Evolutionary conservation across 208 protist genomes (phyloP).

Genomic region (Strigomonas culicis): DNA sequence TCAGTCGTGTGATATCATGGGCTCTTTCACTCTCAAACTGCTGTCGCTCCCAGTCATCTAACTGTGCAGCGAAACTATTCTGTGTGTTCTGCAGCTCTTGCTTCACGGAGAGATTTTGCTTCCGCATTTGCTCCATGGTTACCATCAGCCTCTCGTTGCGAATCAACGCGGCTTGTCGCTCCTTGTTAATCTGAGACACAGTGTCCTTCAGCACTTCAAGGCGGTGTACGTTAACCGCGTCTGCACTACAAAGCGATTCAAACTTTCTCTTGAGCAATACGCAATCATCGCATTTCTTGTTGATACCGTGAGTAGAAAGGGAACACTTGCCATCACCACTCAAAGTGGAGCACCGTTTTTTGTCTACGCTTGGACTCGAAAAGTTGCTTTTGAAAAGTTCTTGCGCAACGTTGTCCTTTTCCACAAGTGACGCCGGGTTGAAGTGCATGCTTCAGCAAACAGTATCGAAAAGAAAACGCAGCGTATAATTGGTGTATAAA

Average conservation of each 20-base stretch:
- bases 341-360: neutral
- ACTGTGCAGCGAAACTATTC: neutral
- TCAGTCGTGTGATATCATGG: neutral
- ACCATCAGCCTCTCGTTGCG: neutral
- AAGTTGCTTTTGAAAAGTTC: neutral
- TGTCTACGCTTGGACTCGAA: neutral
- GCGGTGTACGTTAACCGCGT: neutral
- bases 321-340: neutral
- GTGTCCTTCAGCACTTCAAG: neutral
- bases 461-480: slow-evolving; percentile 1
- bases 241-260: neutral
- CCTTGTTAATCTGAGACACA: neutral
- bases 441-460: neutral
- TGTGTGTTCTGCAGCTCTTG: neutral
- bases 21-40: neutral
- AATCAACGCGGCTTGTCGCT: neutral
- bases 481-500: neutral
- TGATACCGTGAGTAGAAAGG: neutral
- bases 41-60: neutral
- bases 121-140: neutral
- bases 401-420: neutral
- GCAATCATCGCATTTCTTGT: neutral
- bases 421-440: neutral
- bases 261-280: neutral
- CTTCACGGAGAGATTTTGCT: neutral